phyloP scores from a whole-genome alignment of 331 rosid genomes.

The Quercus phellos region DNA sequence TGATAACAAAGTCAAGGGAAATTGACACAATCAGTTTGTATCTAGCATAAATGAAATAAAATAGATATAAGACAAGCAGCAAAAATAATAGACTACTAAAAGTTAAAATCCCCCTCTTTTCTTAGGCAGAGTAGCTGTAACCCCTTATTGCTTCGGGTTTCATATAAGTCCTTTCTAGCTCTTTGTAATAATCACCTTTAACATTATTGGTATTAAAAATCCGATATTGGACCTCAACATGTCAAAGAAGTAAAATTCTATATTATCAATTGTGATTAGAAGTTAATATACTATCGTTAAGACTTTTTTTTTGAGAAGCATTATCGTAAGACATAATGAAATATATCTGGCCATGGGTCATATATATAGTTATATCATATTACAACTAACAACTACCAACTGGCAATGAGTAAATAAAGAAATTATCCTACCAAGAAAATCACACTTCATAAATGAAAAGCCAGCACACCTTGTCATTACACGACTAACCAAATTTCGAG shows the following conservation, averaged over 20 bases:
- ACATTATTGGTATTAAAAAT: not conserved
- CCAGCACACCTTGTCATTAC: conserved; percentile 40
- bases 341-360: conserved; percentile 24
- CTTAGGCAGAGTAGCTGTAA: not conserved
- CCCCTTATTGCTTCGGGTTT: not conserved
- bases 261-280: not conserved
- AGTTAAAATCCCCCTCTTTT: too few species aligned
- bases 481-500: conserved; percentile 32
- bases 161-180: not conserved
- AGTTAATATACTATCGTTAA: not conserved
- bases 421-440: not conserved
- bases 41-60: too few species aligned
- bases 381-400: conserved; percentile 9
- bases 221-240: not conserved
- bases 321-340: conserved; percentile 16
- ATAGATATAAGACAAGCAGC: too few species aligned
- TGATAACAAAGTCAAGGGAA: too few species aligned
- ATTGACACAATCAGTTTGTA: too few species aligned
- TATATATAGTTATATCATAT: not conserved
- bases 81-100: too few species aligned
- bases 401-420: not conserved
- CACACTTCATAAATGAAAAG: not conserved
- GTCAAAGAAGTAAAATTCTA: not conserved
- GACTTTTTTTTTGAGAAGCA: too few species aligned
- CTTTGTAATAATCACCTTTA: not conserved